phyloP scores from a whole-genome alignment of 495 filamentous ascomycete genomes.

The Aspergillus cristatus region DNA sequence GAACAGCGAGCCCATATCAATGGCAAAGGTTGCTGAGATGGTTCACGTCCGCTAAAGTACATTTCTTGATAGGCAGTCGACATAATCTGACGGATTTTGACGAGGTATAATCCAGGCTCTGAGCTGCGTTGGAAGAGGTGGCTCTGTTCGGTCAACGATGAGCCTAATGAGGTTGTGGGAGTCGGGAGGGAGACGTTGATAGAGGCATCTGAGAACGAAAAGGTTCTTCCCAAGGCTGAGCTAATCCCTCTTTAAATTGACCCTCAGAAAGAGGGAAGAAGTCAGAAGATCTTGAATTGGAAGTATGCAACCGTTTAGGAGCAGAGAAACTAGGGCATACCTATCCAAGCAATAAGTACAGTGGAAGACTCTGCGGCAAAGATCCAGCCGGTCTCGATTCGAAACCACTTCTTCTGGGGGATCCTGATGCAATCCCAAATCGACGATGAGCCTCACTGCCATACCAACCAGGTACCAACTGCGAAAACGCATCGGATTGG shows the following conservation, averaged over 20 bases:
- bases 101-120: slow-evolving; percentile 50
- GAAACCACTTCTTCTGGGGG: slow-evolving; percentile 55
- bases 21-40: slow-evolving; percentile 46
- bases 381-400: slow-evolving; percentile 56
- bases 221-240: slow-evolving; percentile 67
- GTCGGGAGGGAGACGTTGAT: slow-evolving; percentile 56
- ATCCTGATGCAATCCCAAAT: slow-evolving; percentile 85
- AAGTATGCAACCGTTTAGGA: too few relatives aligned
- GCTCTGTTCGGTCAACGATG: slow-evolving; percentile 24
- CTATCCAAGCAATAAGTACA: slow-evolving; percentile 81
- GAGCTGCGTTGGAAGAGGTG: slow-evolving; percentile 41
- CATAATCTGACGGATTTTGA: slow-evolving; percentile 66
- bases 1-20: slow-evolving; percentile 57
- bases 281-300: not conserved
- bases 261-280: slow-evolving; percentile 2
- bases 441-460: slow-evolving; percentile 72
- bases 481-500: slow-evolving; percentile 82
- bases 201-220: slow-evolving; percentile 89
- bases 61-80: slow-evolving; percentile 77
- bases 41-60: slow-evolving; percentile 60
- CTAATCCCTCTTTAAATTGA: slow-evolving; percentile 68
- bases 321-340: slow-evolving; percentile 31
- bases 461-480: slow-evolving; percentile 86
- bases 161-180: slow-evolving; percentile 17
- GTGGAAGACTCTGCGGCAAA: slow-evolving; percentile 72